These are phyloP conservation scores for Neocucurbitaria cava DNA, from an alignment of 2,329 filamentous ascomycete genomes.

Conservation along the genomic window DNA sequence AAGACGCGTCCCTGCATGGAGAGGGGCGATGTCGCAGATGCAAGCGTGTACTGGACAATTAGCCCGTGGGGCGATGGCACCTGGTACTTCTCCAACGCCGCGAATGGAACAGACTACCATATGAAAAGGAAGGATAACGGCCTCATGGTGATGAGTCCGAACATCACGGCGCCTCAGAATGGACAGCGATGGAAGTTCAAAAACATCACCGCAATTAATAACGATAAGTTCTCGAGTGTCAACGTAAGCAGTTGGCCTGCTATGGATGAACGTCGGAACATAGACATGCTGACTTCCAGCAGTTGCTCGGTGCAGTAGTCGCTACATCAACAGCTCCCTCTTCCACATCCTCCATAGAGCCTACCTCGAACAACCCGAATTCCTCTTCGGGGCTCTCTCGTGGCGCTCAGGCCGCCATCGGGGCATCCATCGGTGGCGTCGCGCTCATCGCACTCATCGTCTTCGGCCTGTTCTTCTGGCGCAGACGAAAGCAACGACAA, in stretches of 20 bases:
- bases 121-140: constrained; percentile 15
- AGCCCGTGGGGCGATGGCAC: constrained; percentile 28
- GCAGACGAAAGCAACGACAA: constrained; percentile 20
- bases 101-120: constrained; percentile 25
- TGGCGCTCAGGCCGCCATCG: constrained; percentile 27
- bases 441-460: constrained; percentile 66
- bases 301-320: constrained; percentile 9
- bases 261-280: neutral
- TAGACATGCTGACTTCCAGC: constrained; percentile 2
- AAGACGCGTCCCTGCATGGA: constrained; percentile 21
- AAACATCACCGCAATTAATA: constrained; percentile 16
- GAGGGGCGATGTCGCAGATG: constrained; percentile 21
- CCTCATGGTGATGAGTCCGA: constrained; percentile 16
- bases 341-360: neutral
- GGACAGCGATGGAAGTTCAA: constrained; percentile 20
- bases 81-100: constrained; percentile 24
- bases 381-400: constrained; percentile 27
- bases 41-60: constrained; percentile 30
- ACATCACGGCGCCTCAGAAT: constrained; percentile 21
- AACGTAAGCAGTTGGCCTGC: constrained; percentile 7
- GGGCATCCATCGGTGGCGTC: constrained; percentile 19
- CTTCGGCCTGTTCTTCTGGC: constrained; percentile 58
- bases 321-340: constrained; percentile 4
- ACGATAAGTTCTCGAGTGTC: constrained; percentile 21
- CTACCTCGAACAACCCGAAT: constrained; percentile 1